Percentiles rank a stretch among this genome's conserved stretches.
phyloP scores from a whole-genome alignment of 441 rosid species.

The Pelargonium australe region DNA sequence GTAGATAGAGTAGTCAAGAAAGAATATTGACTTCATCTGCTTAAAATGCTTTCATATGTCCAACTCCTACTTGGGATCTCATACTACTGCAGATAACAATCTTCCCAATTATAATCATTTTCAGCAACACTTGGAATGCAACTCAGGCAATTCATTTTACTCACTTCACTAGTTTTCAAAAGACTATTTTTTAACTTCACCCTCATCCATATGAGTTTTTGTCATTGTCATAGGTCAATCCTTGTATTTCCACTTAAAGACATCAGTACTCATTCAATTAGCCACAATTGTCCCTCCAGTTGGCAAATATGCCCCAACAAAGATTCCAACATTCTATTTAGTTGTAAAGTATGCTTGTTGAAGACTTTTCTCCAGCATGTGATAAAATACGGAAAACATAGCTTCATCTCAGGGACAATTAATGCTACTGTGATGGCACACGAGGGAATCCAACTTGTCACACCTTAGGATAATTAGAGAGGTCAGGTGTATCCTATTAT shows the following conservation, averaged over 20 bases:
- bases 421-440: neutral
- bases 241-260: neutral
- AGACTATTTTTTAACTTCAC: neutral
- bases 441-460: slow-evolving; percentile 1
- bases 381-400: neutral
- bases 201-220: slow-evolving; percentile 1
- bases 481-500: slow-evolving; percentile 9
- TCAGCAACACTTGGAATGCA: neutral
- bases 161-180: neutral
- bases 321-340: slow-evolving; percentile 1
- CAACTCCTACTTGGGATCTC: neutral
- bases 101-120: neutral
- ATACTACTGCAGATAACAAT: neutral
- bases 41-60: neutral
- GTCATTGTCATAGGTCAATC: slow-evolving; percentile 6
- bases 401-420: neutral
- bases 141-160: neutral
- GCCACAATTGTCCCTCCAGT: slow-evolving; percentile 3
- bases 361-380: slow-evolving; percentile 3
- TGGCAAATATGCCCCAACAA: slow-evolving; percentile 9
- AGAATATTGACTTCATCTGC: slow-evolving; percentile 1
- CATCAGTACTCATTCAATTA: neutral
- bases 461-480: neutral
- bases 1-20: neutral
- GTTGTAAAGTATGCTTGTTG: neutral